Base-by-base conservation (phyloP, 768 basidiomycete genomes). In the Floccularia luteovirens region DNA sequence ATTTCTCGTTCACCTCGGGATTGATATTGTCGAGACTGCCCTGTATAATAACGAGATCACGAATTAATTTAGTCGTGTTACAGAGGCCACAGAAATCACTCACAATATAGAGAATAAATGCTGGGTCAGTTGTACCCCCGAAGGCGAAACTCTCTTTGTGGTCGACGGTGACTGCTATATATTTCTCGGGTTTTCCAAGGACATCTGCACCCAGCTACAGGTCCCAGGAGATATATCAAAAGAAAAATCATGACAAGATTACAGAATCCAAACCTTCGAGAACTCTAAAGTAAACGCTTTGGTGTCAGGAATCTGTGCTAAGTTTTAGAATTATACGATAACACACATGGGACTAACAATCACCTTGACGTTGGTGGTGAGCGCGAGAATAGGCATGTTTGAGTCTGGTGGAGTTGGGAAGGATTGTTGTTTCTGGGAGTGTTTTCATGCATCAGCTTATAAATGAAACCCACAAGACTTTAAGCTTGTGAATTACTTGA, bases 111-210 rank as follows among this genome's bases (percentile, higher is more conserved):
- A 86, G 59, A 36, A 71, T 61, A 57, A 82, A 73, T 3, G 81
- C 77, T 14, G 82, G 82, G 12, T 83, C 81, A 39, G 81, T 72
- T 3, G 73, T 72, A 11, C 82, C 82, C 14, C 47, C 63, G 50
- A 77, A 84, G 2, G 76, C 69, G 43, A 84, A 66, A 24, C 63
- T 66, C 39, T 83, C 76, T 47, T 79, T 76, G 61, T 78, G 67
- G 8, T 55, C 63, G 48, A 77, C 68, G 46, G 68, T 66, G 45
- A 75, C 60, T n/a, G 68, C 63, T 47, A 86, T 75, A 46, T 69
- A 66, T 11, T 43, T 22, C 49, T 79, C 73, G 0, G 78, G 77
- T 52, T 81, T 84, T 0, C 55, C 54, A 44, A 84, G 55, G 6
- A 64, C 64, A 41, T 69, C 53, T 6, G 81, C 77, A 6, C 68